Percentiles rank a stretch among this genome's conserved stretches.
phyloP scores from a whole-genome alignment of 441 rosid genomes.

The Erodium texanum region DNA sequence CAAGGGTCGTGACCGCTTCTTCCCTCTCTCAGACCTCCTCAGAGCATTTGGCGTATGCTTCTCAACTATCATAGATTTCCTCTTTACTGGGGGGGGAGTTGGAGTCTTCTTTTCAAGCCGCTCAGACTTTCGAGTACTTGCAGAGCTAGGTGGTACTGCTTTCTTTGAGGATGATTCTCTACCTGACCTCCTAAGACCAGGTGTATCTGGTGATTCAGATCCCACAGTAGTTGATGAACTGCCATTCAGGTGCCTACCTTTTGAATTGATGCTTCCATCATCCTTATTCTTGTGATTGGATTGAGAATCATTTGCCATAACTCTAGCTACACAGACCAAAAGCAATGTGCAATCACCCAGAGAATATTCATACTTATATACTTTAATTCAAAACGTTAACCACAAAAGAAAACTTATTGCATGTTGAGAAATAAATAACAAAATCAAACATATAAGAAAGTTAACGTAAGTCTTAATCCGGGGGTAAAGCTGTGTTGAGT shows the following conservation, averaged over 20 bases:
- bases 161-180: conserved; percentile 34
- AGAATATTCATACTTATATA: not conserved
- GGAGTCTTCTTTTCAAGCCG: conserved; percentile 37
- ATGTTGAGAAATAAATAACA: not conserved
- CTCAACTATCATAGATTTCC: conserved; percentile 35
- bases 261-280: conserved; percentile 22
- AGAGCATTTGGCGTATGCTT: conserved; percentile 34
- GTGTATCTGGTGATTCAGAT: conserved; percentile 4
- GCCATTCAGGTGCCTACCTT: conserved; percentile 29
- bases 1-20: conserved; percentile 31
- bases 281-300: conserved; percentile 29
- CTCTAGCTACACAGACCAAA: conserved; percentile 2
- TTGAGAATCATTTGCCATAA: conserved; percentile 31
- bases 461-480: not conserved
- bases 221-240: conserved; percentile 27
- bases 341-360: not conserved
- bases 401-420: not conserved
- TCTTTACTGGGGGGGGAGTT: conserved; percentile 29
- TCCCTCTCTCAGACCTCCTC: conserved; percentile 55
- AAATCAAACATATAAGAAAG: not conserved
- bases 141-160: conserved; percentile 25
- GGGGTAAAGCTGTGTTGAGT: not conserved
- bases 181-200: conserved; percentile 37
- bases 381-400: not conserved
- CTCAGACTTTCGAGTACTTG: conserved; percentile 43